Conservation (phyloP, 2,329 filamentous ascomycete genomes). For the Plectosphaerella cucumerina region DNA sequence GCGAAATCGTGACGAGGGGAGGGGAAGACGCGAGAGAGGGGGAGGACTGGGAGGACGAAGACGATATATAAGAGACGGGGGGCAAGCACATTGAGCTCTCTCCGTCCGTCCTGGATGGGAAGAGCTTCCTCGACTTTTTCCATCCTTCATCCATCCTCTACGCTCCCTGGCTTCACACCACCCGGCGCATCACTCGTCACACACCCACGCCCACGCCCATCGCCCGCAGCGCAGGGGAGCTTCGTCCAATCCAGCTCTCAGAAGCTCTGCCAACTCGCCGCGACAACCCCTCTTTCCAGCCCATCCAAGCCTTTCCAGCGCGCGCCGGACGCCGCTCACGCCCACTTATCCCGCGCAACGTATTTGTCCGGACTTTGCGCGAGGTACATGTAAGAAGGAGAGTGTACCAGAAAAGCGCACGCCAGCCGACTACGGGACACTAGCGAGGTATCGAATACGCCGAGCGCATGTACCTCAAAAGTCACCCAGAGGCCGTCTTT, state of each 20-base stretch:
- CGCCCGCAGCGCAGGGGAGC: too few relatives aligned
- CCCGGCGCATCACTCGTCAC: background rate
- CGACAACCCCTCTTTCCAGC: background rate
- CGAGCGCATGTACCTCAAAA: too few relatives aligned
- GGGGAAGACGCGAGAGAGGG: background rate
- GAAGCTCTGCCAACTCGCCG: constrained; percentile 4
- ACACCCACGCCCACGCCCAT: background rate
- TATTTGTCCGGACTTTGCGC: too few relatives aligned
- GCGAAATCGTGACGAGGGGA: constrained; percentile 1
- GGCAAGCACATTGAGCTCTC: background rate
- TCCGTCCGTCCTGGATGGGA: background rate
- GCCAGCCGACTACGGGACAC: too few relatives aligned
- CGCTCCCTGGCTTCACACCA: background rate
- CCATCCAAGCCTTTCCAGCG: background rate
- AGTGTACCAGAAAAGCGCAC: too few relatives aligned
- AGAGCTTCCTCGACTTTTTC: background rate
- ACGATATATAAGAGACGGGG: background rate
- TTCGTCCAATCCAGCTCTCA: constrained; percentile 4
- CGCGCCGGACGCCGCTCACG: background rate
- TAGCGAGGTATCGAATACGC: too few relatives aligned
- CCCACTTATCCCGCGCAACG: background rate
- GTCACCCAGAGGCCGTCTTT: too few relatives aligned
- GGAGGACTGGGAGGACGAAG: background rate
- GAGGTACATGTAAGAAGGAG: too few relatives aligned
- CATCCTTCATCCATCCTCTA: background rate